phyloP scores from a whole-genome alignment of 208 protist species.

The Endotrypanum monterogeii region DNA sequence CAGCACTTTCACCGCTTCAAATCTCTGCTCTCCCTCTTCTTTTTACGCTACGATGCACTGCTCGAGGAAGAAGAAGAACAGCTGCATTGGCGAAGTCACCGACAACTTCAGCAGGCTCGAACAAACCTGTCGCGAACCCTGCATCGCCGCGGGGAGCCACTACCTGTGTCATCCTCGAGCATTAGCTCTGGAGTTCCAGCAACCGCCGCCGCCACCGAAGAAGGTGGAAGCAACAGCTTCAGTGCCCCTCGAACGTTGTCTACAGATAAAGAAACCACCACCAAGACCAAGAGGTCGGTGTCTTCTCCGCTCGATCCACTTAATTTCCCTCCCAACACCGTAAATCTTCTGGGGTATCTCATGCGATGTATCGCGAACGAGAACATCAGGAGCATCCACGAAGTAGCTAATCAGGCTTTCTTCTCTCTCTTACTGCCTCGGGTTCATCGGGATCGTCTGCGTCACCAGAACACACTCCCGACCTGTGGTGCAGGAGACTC shows the following conservation, averaged over 20 bases:
- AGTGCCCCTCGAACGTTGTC: neutral
- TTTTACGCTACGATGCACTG: slow-evolving; percentile 31
- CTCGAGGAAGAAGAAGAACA: slow-evolving; percentile 29
- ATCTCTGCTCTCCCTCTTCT: slow-evolving; percentile 46
- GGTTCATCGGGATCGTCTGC: slow-evolving; percentile 16
- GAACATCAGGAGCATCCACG: slow-evolving; percentile 10
- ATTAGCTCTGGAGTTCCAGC: neutral
- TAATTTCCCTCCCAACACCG: slow-evolving; percentile 12
- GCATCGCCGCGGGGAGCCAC: slow-evolving; percentile 5
- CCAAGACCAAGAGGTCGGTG: neutral
- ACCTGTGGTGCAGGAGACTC: neutral
- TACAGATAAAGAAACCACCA: neutral
- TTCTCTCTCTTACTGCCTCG: slow-evolving; percentile 24
- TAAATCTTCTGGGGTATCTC: slow-evolving; percentile 12
- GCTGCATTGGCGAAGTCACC: slow-evolving; percentile 5
- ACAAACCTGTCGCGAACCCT: neutral
- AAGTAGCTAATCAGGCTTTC: slow-evolving; percentile 7
- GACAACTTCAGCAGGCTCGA: neutral
- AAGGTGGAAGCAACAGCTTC: neutral
- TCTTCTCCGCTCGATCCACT: neutral
- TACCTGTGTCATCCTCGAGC: slow-evolving; percentile 13
- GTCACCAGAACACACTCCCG: neutral
- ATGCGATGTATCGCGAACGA: slow-evolving; percentile 22
- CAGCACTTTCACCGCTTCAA: slow-evolving; percentile 66
- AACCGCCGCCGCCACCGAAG: neutral